Base-by-base conservation (phyloP, 495 filamentous ascomycete species). In the Trichocladium antarcticum region DNA sequence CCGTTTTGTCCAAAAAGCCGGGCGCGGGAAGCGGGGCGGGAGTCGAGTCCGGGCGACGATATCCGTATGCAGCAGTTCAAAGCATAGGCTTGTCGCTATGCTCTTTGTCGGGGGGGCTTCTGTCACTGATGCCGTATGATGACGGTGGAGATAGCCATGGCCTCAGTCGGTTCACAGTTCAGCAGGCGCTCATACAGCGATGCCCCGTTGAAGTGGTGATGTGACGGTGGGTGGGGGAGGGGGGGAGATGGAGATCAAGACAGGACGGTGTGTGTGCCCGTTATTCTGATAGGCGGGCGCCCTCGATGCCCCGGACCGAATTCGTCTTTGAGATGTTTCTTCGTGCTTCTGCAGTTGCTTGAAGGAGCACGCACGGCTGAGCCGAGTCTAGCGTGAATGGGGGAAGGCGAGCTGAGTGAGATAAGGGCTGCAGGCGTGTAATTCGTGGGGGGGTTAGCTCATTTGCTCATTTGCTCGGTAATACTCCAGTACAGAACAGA, bases 111-210 rank as follows among this genome's bases (percentile, higher is more conserved):
- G 47, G 32, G 40, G 48, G 31, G 38, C 11, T 35, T 27, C 43
- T 21, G 47, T 58, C 48, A 58, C 31, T 54, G 53, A 31, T 54
- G 53, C 49, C 56, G 39, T 53, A 21, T 44, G 38, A 21, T 45
- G 45, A 38, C 14, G 17, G 28, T 36, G 9, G 31, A n/a, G 48
- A 39, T 3, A 49, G 50, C 57, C 57, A 60, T 60, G 45, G 50
- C 47, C 27, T 49, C 37, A 44, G n/a, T 45, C 21, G 31, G 15
- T 16, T n/a, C 3, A 20, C 21, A 37, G 15, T 16, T n/a, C 3
- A 20, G 12, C 17, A 3, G 15, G n/a, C n/a, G 5, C 31, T 32
- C 12, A 10, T 4, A 27, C 24, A 27, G n/a, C n/a, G n/a, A 27
- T 27, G 24, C 8, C 24, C 4, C 24, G 24, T 27, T 8, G 24